Evolutionary conservation across 2,329 filamentous ascomycete species (phyloP), one percentile per base, ranked within the genome.

Genomic region (Herpomyces periplanetae): DNA sequence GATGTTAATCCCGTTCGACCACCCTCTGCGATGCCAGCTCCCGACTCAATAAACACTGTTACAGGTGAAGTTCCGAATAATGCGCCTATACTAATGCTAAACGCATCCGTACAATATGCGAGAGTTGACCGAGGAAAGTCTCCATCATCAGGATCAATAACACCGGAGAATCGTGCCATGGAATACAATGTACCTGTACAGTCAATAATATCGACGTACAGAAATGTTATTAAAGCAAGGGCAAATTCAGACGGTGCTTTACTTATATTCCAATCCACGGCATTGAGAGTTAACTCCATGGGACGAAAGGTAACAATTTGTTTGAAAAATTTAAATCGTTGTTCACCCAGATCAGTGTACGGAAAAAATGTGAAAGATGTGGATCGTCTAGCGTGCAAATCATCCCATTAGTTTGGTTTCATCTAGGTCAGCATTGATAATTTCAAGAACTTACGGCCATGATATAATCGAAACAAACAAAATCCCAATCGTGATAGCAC

Each of bases 201-300:
- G 36, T 84, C 69, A 17, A 85, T 52, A 24, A 85, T 75, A 31
- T 85, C 69, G 27, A 84, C 68, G 31, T 85, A 84, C 10, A 84
- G 47, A 41, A 85, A 84, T 2, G 69, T 84, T 35, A 84, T 59
- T 26, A 84, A 55, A 1, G 69, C 69, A 19, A 80, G 46, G 11
- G 61, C 64, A 31, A 84, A 84, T 31, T 80, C 59, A 3, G 54
- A 54, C 5, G 61, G 57, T 22, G 68, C 56, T 3, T 44, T 44
- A 4, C 47, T 40, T 10, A 84, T 44, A 28, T 63, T 42, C 60
- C 65, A 85, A 22, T 68, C 42, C 32, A 69, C 63, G 1, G 58
- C 66, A 13, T 46, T 49, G 7, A 84, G 46, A 3, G 52, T 58
- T 18, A 51, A 48, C 24, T 47, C 34, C 32, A 85, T 84, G 4